These are phyloP conservation scores for Podospora pseudoanserina DNA, from an alignment of 495 filamentous ascomycete species.

Conservation along the genomic window DNA sequence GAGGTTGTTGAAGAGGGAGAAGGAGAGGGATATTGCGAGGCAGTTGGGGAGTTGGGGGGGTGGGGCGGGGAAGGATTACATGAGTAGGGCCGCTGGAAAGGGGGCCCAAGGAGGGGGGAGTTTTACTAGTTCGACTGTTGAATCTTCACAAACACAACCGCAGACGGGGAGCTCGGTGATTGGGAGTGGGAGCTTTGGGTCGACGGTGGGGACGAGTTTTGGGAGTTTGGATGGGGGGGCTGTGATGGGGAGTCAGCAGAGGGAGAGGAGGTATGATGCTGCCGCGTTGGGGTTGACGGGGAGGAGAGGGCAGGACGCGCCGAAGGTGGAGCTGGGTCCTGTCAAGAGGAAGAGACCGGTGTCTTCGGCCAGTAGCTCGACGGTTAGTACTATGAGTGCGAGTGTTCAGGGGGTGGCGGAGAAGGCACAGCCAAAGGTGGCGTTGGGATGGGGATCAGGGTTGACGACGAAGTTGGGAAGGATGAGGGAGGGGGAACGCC, in stretches of 20 bases:
- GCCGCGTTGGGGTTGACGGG: slow-evolving; percentile 54
- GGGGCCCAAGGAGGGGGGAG: not conserved
- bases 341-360: slow-evolving; percentile 10
- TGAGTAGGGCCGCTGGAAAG: slow-evolving; percentile 40
- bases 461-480: slow-evolving; percentile 46
- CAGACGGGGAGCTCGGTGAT: not conserved
- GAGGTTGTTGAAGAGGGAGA: slow-evolving; percentile 66
- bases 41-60: slow-evolving; percentile 59
- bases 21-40: slow-evolving; percentile 75
- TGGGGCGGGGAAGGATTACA: slow-evolving; percentile 74
- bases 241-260: not conserved
- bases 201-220: slow-evolving; percentile 5
- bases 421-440: slow-evolving; percentile 1
- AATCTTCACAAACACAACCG: not conserved
- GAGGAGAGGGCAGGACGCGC: slow-evolving; percentile 47
- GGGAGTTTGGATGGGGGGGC: slow-evolving; percentile 7
- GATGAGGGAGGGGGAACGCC: slow-evolving; percentile 54
- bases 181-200: not conserved
- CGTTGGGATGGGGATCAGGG: slow-evolving; percentile 49
- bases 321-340: slow-evolving; percentile 63
- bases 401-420: not conserved
- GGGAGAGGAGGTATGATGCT: slow-evolving; percentile 38
- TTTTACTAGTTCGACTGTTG: not conserved
- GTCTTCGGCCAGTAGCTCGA: slow-evolving; percentile 15
- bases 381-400: slow-evolving; percentile 30